Evolutionary conservation across 164 flowering plant species (phyloP).

Genomic region (Stephania yunnanensis): DNA sequence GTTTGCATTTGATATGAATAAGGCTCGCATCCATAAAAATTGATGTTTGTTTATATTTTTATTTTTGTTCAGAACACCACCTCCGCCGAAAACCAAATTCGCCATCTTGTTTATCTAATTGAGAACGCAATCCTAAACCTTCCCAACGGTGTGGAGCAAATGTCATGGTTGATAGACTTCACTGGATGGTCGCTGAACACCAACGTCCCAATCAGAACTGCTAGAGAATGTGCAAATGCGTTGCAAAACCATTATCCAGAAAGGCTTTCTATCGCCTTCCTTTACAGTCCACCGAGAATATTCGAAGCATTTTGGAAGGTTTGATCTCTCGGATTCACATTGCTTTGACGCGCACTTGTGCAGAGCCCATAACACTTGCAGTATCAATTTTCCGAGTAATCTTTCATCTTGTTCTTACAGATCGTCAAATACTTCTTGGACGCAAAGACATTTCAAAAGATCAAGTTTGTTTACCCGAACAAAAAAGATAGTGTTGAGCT

Average conservation of each 20-base stretch:
- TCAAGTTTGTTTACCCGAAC: constrained; percentile 83
- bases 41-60: not conserved
- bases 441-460: constrained; percentile 76
- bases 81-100: constrained; percentile 63
- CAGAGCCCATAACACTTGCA: no score
- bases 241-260: constrained; percentile 91
- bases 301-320: constrained; percentile 99
- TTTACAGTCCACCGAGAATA: constrained; percentile 85
- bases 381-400: not conserved
- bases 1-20: not conserved
- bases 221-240: constrained; percentile 61
- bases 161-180: constrained; percentile 92
- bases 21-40: not conserved
- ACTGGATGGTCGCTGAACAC: constrained; percentile 71
- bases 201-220: constrained; percentile 64
- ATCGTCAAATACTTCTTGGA: constrained; percentile 77
- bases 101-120: constrained; percentile 78
- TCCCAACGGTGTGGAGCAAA: constrained; percentile 85
- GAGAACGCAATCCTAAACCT: constrained; percentile 92
- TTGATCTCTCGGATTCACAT: constrained; percentile 10
- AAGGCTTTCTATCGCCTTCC: constrained; percentile 80
- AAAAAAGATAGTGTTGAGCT: constrained; percentile 72
- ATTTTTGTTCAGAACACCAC: constrained; percentile 61
- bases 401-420: constrained; percentile 30
- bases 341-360: no score